Evolutionary conservation across 1,139 yeast genomes (phyloP).

Genomic region (Sugiyamaella pinicola): DNA sequence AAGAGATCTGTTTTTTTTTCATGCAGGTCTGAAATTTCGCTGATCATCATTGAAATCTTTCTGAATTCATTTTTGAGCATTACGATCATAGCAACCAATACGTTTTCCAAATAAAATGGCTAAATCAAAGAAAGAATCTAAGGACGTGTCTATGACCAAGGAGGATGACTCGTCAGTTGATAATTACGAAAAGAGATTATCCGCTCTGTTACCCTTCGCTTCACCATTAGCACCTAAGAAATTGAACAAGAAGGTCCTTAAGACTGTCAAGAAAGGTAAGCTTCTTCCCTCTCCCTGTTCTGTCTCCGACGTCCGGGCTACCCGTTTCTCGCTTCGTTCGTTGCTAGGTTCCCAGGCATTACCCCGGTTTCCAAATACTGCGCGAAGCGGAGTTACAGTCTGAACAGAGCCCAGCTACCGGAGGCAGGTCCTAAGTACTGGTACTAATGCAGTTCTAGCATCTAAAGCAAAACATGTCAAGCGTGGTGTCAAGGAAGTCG

Average conservation of each 20-base stretch:
- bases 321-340: too few relatives aligned
- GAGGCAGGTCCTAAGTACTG: too few relatives aligned
- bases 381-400: too few relatives aligned
- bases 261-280: slow-evolving; percentile 89
- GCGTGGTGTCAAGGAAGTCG: slow-evolving; percentile 98
- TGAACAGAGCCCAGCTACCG: too few relatives aligned
- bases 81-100: neutral
- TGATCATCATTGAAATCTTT: slow-evolving; percentile 1
- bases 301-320: too few relatives aligned
- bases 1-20: neutral
- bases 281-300: too few relatives aligned
- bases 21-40: slow-evolving; percentile 9
- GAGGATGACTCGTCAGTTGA: slow-evolving; percentile 51
- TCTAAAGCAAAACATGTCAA: slow-evolving; percentile 97
- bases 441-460: slow-evolving; percentile 47
- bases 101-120: slow-evolving; percentile 31
- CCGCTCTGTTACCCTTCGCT: slow-evolving; percentile 91
- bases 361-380: too few relatives aligned
- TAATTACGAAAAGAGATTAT: slow-evolving; percentile 87
- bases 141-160: slow-evolving; percentile 20
- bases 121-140: slow-evolving; percentile 38
- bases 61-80: neutral
- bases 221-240: slow-evolving; percentile 95
- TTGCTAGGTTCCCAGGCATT: too few relatives aligned
- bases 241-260: slow-evolving; percentile 89